Evolutionary conservation across 345 rosid genomes (phyloP).

Genomic region (Arabidopsis thaliana): TAIR10.1 NC_003074.8:17302501-17303000

Average conservation of each 20-base stretch:
- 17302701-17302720: slow-evolving; percentile 14
- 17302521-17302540: slow-evolving; percentile 2
- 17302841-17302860: slow-evolving; percentile 99
- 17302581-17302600: slow-evolving; percentile 12
- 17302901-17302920: slow-evolving; percentile 59
- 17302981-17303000: neutral
- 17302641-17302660: slow-evolving; percentile 13
- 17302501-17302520: neutral
- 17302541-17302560: slow-evolving; percentile 1
- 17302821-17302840: slow-evolving; percentile 95
- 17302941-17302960: slow-evolving; percentile 2
- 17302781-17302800: slow-evolving; percentile 93
- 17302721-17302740: neutral
- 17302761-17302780: slow-evolving; percentile 91
- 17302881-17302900: slow-evolving; percentile 83
- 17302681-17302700: slow-evolving; percentile 5
- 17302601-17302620: slow-evolving; percentile 13
- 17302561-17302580: slow-evolving; percentile 1
- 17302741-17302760: slow-evolving; percentile 88
- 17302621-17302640: slow-evolving; percentile 20
- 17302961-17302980: neutral
- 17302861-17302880: slow-evolving; percentile 85
- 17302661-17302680: slow-evolving; percentile 2
- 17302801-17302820: slow-evolving; percentile 92
- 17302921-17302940: slow-evolving; percentile 28